Conservation (phyloP, 139 green algal species). For the Auxenochlorella pyrenoidosa region DNA sequence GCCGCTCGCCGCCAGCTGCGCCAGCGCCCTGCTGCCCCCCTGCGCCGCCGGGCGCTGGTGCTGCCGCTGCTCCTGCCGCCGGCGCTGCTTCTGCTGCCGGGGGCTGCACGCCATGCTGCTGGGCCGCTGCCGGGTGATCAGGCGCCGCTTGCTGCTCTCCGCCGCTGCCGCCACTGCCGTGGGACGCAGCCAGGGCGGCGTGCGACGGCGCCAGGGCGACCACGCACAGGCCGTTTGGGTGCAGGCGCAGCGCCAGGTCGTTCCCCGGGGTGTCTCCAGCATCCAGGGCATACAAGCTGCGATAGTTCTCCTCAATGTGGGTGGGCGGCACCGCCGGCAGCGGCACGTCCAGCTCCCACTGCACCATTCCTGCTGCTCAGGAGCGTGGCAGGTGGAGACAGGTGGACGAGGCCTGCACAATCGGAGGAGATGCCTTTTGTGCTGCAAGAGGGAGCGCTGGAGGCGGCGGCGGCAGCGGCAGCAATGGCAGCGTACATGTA, state of each 20-base stretch:
- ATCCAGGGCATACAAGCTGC: background rate
- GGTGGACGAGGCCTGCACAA: too few species aligned
- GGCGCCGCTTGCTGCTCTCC: background rate
- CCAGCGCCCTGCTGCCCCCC: background rate
- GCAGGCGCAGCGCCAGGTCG: conserved; percentile 15
- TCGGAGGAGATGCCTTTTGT: too few species aligned
- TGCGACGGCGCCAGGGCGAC: conserved; percentile 6
- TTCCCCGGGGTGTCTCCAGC: background rate
- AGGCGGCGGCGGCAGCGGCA: too few species aligned
- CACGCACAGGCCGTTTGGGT: conserved; percentile 20
- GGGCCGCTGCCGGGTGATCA: too few species aligned
- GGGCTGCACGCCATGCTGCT: background rate
- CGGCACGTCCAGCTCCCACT: conserved; percentile 7
- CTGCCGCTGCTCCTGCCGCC: background rate
- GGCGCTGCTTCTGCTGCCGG: background rate
- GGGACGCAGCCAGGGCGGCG: background rate
- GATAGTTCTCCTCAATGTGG: conserved; percentile 22
- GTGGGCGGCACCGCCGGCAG: background rate
- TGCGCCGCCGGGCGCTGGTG: background rate
- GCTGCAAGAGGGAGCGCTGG: too few species aligned
- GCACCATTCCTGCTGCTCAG: background rate
- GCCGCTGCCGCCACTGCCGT: too few species aligned
- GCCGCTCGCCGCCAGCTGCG: background rate
- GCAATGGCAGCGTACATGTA: too few species aligned
- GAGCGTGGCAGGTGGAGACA: too few species aligned